Evolutionary conservation across 148 eudicot species (phyloP).

Genomic region (Pouteria glomerata): DNA sequence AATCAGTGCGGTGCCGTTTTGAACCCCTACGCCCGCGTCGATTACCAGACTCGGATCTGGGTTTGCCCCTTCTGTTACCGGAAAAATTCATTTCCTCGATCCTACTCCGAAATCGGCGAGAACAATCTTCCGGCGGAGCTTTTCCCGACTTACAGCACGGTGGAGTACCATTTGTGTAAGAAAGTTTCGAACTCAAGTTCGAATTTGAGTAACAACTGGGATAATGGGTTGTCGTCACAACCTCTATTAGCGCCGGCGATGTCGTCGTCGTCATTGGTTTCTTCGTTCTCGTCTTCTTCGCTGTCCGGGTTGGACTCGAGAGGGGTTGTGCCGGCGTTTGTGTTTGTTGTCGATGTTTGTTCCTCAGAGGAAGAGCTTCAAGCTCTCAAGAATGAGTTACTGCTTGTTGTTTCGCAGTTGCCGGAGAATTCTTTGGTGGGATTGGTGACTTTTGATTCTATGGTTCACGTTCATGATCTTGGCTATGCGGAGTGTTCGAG

Average conservation of each 20-base stretch:
- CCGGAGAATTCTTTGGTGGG: constrained; percentile 81
- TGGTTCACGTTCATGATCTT: constrained; percentile 82
- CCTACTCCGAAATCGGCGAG: constrained; percentile 59
- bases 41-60: constrained; percentile 75
- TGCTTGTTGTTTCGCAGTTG: constrained; percentile 47
- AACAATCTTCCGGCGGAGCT: constrained; percentile 90
- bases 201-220: constrained; percentile 18
- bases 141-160: constrained; percentile 79
- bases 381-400: constrained; percentile 66
- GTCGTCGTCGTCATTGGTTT: constrained; percentile 32
- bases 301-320: constrained; percentile 18
- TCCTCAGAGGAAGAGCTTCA: constrained; percentile 65
- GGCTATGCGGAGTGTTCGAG: constrained; percentile 68
- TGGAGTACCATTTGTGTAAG: constrained; percentile 59
- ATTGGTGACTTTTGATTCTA: constrained; percentile 74
- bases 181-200: constrained; percentile 10
- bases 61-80: constrained; percentile 78
- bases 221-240: constrained; percentile 24
- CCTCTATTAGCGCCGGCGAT: constrained; percentile 9
- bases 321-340: constrained; percentile 55
- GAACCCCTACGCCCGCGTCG: constrained; percentile 93
- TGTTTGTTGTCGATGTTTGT: constrained; percentile 84
- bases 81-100: constrained; percentile 60
- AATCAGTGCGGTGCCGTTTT: constrained; percentile 53
- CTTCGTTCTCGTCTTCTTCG: constrained; percentile 25